Evolutionary conservation across 352 stramenopile species (phyloP).

Genomic region (Phytophthora cryptogea): DNA sequence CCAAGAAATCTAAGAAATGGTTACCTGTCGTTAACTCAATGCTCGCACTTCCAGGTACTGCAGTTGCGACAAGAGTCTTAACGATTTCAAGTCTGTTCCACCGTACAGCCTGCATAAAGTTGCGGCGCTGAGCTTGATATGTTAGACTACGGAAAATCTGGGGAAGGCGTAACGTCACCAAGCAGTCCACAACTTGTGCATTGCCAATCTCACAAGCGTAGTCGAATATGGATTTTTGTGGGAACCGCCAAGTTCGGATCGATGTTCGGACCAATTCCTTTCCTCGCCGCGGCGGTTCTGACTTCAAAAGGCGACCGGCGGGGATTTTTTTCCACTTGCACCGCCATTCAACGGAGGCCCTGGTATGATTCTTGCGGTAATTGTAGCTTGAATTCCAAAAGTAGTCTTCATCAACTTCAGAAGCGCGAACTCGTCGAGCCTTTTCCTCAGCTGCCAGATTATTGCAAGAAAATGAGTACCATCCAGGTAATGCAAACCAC

Average conservation of each 20-base stretch:
- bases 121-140: slow-evolving; percentile 52
- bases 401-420: slow-evolving; percentile 40
- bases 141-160: slow-evolving; percentile 38
- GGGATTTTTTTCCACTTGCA: slow-evolving; percentile 28
- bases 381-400: slow-evolving; percentile 47
- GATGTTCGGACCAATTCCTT: slow-evolving; percentile 36
- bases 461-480: slow-evolving; percentile 47
- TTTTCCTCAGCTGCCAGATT: slow-evolving; percentile 34
- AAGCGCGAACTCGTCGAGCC: slow-evolving; percentile 21
- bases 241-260: slow-evolving; percentile 44
- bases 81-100: slow-evolving; percentile 66
- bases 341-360: slow-evolving; percentile 27
- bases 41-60: slow-evolving; percentile 9
- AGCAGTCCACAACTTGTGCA: slow-evolving; percentile 27
- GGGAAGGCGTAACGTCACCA: slow-evolving; percentile 36
- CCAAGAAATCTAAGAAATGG: slow-evolving; percentile 66
- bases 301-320: slow-evolving; percentile 17
- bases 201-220: slow-evolving; percentile 43
- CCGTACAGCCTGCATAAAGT: slow-evolving; percentile 62
- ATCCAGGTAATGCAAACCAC: slow-evolving; percentile 67
- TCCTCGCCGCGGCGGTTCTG: slow-evolving; percentile 9
- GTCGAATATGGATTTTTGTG: slow-evolving; percentile 47
- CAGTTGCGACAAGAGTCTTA: slow-evolving; percentile 35
- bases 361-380: slow-evolving; percentile 25
- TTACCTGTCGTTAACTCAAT: slow-evolving; percentile 28